These are phyloP conservation scores for Davidsoniella virescens DNA, from an alignment of 2,329 filamentous ascomycete species.

Conservation along the genomic window DNA sequence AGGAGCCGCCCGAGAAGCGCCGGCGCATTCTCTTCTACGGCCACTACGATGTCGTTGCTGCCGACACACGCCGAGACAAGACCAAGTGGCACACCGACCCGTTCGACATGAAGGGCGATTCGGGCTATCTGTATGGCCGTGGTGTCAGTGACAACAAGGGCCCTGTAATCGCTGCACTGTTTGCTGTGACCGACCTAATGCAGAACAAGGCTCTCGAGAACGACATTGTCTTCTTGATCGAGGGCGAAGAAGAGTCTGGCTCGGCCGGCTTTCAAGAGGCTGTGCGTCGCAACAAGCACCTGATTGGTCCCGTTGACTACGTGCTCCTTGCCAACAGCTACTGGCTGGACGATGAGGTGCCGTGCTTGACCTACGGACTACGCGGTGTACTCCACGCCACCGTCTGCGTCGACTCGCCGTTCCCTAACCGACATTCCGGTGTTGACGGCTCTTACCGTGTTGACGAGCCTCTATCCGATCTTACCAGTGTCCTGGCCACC, in stretches of 20 bases:
- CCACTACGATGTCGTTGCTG: slow-evolving; percentile 92
- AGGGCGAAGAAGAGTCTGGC: slow-evolving; percentile 91
- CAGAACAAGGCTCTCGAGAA: slow-evolving; percentile 71
- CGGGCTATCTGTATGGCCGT: slow-evolving; percentile 86
- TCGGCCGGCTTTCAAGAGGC: slow-evolving; percentile 81
- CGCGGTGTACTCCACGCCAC: slow-evolving; percentile 89
- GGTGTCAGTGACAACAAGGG: slow-evolving; percentile 98
- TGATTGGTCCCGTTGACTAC: slow-evolving; percentile 85
- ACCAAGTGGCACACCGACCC: slow-evolving; percentile 62
- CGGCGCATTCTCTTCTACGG: slow-evolving; percentile 94
- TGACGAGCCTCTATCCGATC: slow-evolving; percentile 81
- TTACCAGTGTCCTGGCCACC: slow-evolving; percentile 67
- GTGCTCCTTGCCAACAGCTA: slow-evolving; percentile 95
- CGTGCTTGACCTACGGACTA: slow-evolving; percentile 86
- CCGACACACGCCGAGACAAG: slow-evolving; percentile 63
- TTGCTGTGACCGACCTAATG: slow-evolving; percentile 77
- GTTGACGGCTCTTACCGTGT: slow-evolving; percentile 88
- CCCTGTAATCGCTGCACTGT: slow-evolving; percentile 82
- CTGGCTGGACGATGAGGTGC: slow-evolving; percentile 92
- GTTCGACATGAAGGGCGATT: slow-evolving; percentile 74
- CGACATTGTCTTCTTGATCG: slow-evolving; percentile 85
- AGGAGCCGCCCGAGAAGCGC: slow-evolving; percentile 43
- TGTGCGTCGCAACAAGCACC: slow-evolving; percentile 59
- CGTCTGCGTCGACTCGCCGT: slow-evolving; percentile 68
- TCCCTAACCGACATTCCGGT: slow-evolving; percentile 84